These are phyloP conservation scores for Bocquillonia castaneifolia DNA, from an alignment of 441 rosid species.

Conservation along the genomic window DNA sequence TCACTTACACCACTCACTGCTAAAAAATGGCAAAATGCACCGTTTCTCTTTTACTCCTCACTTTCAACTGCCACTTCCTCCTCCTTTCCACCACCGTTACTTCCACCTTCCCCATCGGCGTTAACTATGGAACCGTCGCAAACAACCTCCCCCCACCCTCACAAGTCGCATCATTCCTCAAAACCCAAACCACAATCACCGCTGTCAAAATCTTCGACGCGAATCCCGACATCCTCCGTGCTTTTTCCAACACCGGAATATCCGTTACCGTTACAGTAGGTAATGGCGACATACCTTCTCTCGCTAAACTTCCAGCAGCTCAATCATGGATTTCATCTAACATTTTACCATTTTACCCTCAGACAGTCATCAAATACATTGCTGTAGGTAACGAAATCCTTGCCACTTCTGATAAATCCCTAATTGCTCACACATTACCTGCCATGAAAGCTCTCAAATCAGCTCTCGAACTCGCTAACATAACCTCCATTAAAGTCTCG, in stretches of 20 bases:
- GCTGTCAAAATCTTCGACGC: slow-evolving; percentile 63
- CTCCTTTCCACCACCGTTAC: slow-evolving; percentile 21
- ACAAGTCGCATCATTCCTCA: slow-evolving; percentile 56
- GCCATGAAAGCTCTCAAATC: slow-evolving; percentile 58
- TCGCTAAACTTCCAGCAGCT: slow-evolving; percentile 51
- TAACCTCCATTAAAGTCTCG: slow-evolving; percentile 44
- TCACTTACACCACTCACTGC: neutral
- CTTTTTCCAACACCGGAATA: slow-evolving; percentile 54
- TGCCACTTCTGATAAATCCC: slow-evolving; percentile 49
- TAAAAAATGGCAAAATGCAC: slow-evolving; percentile 14
- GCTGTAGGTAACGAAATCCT: slow-evolving; percentile 68
- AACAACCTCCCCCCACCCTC: slow-evolving; percentile 67
- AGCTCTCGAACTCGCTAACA: slow-evolving; percentile 47
- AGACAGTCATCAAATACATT: slow-evolving; percentile 46
- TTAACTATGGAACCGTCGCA: slow-evolving; percentile 73
- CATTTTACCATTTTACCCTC: slow-evolving; percentile 49
- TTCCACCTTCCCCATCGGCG: slow-evolving; percentile 45
- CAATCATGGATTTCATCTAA: slow-evolving; percentile 47
- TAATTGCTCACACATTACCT: slow-evolving; percentile 53
- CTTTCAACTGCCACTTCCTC: slow-evolving; percentile 25
- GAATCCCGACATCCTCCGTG: slow-evolving; percentile 55
- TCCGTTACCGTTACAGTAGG: slow-evolving; percentile 56
- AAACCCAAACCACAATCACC: slow-evolving; percentile 53
- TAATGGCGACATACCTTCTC: slow-evolving; percentile 54
- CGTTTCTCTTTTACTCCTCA: neutral